Percentiles rank a stretch among this genome's conserved stretches.
Conservation (phyloP, 2,329 filamentous ascomycete species). For the Pseudocercospora fijiensis region DNA sequence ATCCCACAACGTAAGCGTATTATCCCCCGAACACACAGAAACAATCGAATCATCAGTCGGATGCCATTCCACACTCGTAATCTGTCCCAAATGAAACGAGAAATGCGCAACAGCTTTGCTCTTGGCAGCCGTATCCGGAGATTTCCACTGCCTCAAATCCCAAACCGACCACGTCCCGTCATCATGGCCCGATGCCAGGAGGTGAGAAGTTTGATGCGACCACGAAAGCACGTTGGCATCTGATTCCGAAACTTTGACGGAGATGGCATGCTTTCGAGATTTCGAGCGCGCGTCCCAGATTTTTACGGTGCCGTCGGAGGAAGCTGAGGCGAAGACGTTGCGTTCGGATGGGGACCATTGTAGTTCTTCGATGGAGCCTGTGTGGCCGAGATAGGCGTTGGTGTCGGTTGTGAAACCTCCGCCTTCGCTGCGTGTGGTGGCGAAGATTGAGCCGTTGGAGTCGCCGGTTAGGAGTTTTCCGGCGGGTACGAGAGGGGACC, state of each 20-base stretch:
- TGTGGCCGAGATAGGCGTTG: slow-evolving; percentile 79
- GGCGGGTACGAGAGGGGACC: slow-evolving; percentile 77
- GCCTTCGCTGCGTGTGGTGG: slow-evolving; percentile 80
- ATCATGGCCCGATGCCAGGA: slow-evolving; percentile 89
- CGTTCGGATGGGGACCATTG: slow-evolving; percentile 95
- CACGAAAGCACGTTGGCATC: slow-evolving; percentile 98
- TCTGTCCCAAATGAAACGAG: slow-evolving; percentile 92
- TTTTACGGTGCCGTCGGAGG: slow-evolving; percentile 89
- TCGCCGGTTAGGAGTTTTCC: slow-evolving; percentile 92
- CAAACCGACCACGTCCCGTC: slow-evolving; percentile 94
- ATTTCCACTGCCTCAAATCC: slow-evolving; percentile 94
- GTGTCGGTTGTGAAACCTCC: slow-evolving; percentile 86
- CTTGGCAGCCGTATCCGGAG: slow-evolving; percentile 46
- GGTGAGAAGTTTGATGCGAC: slow-evolving; percentile 82
- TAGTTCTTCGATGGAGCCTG: slow-evolving; percentile 83
- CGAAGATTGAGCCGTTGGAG: slow-evolving; percentile 83
- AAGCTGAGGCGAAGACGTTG: slow-evolving; percentile 91
- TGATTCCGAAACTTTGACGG: slow-evolving; percentile 75
- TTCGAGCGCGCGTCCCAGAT: slow-evolving; percentile 95
- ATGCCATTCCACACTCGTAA: slow-evolving; percentile 96
- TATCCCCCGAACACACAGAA: slow-evolving; percentile 86
- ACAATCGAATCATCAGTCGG: slow-evolving; percentile 95
- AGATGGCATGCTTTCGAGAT: slow-evolving; percentile 81
- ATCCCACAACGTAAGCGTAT: slow-evolving; percentile 95
- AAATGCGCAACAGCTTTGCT: slow-evolving; percentile 88